Evolutionary conservation across 2,329 filamentous ascomycete genomes (phyloP).

Genomic region (Penicillium sp.): DNA sequence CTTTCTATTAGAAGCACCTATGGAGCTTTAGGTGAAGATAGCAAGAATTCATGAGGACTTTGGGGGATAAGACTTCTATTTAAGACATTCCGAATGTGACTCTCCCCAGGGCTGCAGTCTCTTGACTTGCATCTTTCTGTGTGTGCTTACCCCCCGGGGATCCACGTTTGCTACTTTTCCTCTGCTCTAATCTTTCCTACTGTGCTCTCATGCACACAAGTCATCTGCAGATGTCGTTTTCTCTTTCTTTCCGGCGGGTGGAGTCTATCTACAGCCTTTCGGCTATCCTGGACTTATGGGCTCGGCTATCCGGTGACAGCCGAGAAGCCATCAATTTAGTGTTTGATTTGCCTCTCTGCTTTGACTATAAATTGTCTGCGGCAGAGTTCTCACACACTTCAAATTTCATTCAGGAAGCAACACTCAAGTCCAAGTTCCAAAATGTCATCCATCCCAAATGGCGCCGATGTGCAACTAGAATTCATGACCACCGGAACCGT

Average conservation of each 20-base stretch:
- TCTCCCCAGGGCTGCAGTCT: too few relatives aligned
- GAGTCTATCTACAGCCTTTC: neutral
- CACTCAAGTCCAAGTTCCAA: neutral
- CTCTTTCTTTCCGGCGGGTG: neutral
- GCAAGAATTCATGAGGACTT: neutral
- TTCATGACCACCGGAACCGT: conserved; percentile 20
- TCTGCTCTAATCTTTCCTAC: too few relatives aligned
- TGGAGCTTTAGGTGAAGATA: neutral
- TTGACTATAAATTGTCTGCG: neutral
- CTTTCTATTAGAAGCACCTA: neutral
- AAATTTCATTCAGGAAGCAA: neutral
- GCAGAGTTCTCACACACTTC: neutral
- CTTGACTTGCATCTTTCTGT: too few relatives aligned
- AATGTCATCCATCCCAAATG: neutral
- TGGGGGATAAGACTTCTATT: too few relatives aligned
- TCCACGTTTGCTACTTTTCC: too few relatives aligned
- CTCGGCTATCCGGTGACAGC: neutral
- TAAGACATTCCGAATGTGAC: too few relatives aligned
- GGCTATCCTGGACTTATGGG: neutral
- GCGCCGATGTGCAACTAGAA: neutral
- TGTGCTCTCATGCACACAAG: too few relatives aligned
- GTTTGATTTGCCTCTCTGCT: neutral
- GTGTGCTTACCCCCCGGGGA: too few relatives aligned
- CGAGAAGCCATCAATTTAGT: neutral
- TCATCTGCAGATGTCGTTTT: too few relatives aligned